A percentile compares a stretch with the other conserved stretches of the same genome.
Evolutionary conservation across 192 early-diverging fungal genomes (phyloP).

Genomic region (Coemansia sp.): DNA sequence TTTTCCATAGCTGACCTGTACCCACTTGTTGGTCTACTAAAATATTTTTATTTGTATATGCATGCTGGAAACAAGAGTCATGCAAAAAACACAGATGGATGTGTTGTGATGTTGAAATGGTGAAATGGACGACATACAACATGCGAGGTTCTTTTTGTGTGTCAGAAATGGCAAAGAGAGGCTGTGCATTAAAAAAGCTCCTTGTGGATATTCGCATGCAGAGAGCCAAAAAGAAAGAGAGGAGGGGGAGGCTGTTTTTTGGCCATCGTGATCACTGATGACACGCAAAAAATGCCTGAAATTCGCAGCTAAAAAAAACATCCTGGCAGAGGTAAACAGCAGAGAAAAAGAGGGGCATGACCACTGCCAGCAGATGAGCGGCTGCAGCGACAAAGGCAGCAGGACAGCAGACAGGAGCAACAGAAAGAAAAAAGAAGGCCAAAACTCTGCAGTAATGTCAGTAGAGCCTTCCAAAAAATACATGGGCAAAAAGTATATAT

Average conservation of each 20-base stretch:
- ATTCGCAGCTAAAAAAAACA: no score
- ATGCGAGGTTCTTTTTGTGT: background rate
- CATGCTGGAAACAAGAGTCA: background rate
- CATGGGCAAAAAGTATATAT: no score
- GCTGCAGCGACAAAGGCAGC: no score
- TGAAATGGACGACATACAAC: background rate
- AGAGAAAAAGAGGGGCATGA: no score
- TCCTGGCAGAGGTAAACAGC: no score
- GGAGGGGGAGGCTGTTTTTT: no score
- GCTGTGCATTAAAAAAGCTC: background rate
- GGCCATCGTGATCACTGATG: no score
- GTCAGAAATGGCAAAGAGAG: background rate
- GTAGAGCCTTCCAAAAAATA: no score
- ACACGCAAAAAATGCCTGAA: no score
- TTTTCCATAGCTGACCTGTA: background rate
- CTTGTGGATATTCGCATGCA: constrained; percentile 1
- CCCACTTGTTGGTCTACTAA: background rate
- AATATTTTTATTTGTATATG: background rate
- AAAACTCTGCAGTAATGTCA: background rate
- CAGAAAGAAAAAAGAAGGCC: background rate
- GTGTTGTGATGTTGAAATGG: background rate
- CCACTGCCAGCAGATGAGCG: no score
- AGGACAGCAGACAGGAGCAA: background rate
- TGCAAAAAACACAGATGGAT: background rate
- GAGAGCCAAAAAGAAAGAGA: background rate